phyloP scores from a whole-genome alignment of 2,329 filamentous ascomycete species.

The Claviceps cyperi region DNA sequence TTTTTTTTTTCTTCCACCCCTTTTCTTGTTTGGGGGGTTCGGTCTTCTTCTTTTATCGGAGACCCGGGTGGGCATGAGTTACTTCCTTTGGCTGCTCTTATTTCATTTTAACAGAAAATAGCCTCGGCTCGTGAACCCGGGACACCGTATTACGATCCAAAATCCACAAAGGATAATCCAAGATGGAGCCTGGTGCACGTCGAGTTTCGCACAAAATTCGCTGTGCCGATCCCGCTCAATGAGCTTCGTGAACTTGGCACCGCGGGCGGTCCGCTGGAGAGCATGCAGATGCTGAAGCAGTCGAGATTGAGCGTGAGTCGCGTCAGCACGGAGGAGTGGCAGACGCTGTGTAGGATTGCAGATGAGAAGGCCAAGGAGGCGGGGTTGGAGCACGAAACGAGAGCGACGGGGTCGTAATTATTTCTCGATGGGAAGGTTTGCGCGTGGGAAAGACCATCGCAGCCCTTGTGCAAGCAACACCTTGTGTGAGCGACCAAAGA shows the following conservation, averaged over 20 bases:
- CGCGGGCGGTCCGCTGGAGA: slow-evolving; percentile 41
- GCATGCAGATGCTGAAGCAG: slow-evolving; percentile 74
- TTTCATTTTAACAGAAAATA: slow-evolving; percentile 6
- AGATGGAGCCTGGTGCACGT: slow-evolving; percentile 84
- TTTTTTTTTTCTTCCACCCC: background rate
- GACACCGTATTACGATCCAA: slow-evolving; percentile 67
- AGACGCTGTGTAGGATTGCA: slow-evolving; percentile 41
- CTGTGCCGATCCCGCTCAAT: slow-evolving; percentile 51
- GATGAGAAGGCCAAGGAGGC: slow-evolving; percentile 26
- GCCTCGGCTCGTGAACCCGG: slow-evolving; percentile 19
- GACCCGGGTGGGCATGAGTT: no score
- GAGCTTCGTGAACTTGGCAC: slow-evolving; percentile 54
- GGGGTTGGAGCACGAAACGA: slow-evolving; percentile 22
- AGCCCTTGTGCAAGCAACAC: no score
- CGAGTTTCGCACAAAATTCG: slow-evolving; percentile 71
- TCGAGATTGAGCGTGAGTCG: slow-evolving; percentile 68
- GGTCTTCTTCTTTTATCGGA: background rate
- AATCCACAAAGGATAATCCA: slow-evolving; percentile 41
- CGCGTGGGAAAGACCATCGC: no score
- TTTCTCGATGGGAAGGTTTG: background rate
- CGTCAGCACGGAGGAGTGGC: slow-evolving; percentile 51
- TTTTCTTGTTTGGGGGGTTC: background rate
- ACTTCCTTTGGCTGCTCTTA: background rate
- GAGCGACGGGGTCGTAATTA: background rate
- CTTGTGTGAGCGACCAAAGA: background rate